Evolutionary conservation across 805 yeast species (phyloP).

Genomic region (Saccharomycopsis malanga): DNA sequence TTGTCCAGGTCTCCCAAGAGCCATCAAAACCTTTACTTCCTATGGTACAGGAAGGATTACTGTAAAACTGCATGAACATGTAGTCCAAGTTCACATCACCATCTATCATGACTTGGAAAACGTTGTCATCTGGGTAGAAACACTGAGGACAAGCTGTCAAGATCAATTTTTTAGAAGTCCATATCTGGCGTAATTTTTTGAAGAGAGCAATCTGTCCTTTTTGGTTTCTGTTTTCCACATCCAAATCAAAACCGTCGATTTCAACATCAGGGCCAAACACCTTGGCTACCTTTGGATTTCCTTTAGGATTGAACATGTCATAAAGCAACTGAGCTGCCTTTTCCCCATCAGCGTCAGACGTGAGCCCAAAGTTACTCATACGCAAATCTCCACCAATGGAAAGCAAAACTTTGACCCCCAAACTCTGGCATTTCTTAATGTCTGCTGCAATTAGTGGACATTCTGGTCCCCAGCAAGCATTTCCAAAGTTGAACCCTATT

Average conservation of each 20-base stretch:
- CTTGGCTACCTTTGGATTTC: conserved; percentile 30
- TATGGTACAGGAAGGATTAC: conserved; percentile 36
- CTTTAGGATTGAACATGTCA: conserved; percentile 46
- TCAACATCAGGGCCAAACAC: conserved; percentile 11
- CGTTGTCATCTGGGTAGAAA: conserved; percentile 48
- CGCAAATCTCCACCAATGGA: conserved; percentile 74
- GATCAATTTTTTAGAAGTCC: conserved; percentile 40
- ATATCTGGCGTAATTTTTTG: conserved; percentile 27
- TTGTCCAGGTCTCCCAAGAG: conserved; percentile 10
- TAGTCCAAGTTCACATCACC: conserved; percentile 45
- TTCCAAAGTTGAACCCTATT: conserved; percentile 38
- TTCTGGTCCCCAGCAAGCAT: conserved; percentile 26
- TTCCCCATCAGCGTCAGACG: conserved; percentile 70
- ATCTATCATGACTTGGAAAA: conserved; percentile 31
- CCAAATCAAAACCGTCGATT: conserved; percentile 19
- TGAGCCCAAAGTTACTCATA: conserved; percentile 71
- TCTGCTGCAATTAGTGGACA: conserved; percentile 50
- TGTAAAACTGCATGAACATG: conserved; percentile 60
- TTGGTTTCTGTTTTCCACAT: conserved; percentile 27
- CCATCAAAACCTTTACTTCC: not conserved
- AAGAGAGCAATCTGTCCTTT: conserved; percentile 49
- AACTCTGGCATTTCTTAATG: conserved; percentile 63
- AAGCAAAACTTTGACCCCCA: conserved; percentile 69
- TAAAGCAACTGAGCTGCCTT: conserved; percentile 52
- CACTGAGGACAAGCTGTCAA: conserved; percentile 66